Evolutionary conservation across 1,284 basidiomycete genomes (phyloP), one percentile per base, ranked within the genome.

Genomic region (Coniferiporia weirii): DNA sequence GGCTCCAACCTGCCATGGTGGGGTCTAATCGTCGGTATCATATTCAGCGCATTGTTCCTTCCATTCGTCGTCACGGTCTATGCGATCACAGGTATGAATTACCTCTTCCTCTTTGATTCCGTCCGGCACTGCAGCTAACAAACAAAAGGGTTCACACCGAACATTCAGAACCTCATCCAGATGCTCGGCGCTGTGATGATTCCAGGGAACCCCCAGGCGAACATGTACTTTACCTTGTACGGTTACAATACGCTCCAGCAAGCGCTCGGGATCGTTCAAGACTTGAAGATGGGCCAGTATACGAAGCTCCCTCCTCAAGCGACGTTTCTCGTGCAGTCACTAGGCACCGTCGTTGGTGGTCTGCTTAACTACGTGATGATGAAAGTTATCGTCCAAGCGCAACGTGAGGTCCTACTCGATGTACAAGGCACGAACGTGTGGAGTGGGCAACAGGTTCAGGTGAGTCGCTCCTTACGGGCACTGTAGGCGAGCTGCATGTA

Each of bases 1-100:
- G 65, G 79, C 59, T 79, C 79, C 6, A 76, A 76, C 44, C 71
- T 84, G 19, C 80, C 80, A 8, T 81, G 80, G 79, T 79, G 75
- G 76, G 69, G 74, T 47, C 64, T 79, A 62, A 62, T 67, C 61
- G 66, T 67, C 51, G 58, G 63, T 58, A 53, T 61, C 17, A 34
- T 57, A 12, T 38, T 61, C 32, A 54, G 60, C 19, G 17, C 55
- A 6, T n/a, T 57, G n/a, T 61, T 54, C 50, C 34, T 61, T 12
- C 55, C 56, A 10, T 61, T 61, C 51, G 32, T 53, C 17, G 49
- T 35, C 22, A 57, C 60, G 8, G 50, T 61, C 9, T 61, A 57
- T 27, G 60, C 60, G 6, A 61, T 61, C 10, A 61, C 60, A 4
- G 67, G 66, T 45, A 27, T 3, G 27, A 27, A 27, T 27, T 27